Base-by-base conservation (phyloP, 371 early-diverging fungal species). In the Aphelidium insulamus region DNA sequence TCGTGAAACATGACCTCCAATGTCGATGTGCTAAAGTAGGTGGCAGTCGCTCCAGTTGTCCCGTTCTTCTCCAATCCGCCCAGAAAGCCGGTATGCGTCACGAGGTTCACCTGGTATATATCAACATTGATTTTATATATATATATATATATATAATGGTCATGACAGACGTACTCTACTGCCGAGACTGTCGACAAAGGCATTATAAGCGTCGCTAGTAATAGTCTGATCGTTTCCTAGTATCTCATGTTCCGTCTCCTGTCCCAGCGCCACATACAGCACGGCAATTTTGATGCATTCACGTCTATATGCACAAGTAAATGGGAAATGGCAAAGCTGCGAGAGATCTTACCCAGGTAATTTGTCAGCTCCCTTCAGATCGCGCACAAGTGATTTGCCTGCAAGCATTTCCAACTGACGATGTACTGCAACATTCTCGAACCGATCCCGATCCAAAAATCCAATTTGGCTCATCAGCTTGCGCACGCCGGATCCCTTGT, bases 1-100 rank as follows among this genome's bases (percentile, higher is more conserved):
- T 91, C 90, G 43, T 94, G 95, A 50, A 80, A 87, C 4, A 85
- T 66, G 45, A 94, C 65, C 50, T 94, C 95, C 1, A 74, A 24
- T 0, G 68, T 72, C 0, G 81, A 67, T 4, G 66, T 70, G 38
- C 81, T 71, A 39, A 69, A 88, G 43, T 91, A 94, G 4, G 68
- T 69, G 0, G 88, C 73, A 0, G 52, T 55, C 4, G 46, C 50
- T 0, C 87, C 91, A 39, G 74, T 85, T 1, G 79, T 72, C 9
- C 66, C 54, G 37, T 71, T 80, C 26, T 59, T 50, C 39, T 86
- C 83, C 17, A 94, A 47, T 1, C 88, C 86, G 3, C 91, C 95
- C 0, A 73, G 45, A 43, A 77, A 94, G 0, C 91, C 91, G 1
- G 57, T 48, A 43, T 90, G 90, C 0, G 66, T 70, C 0, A 66